Conservation (phyloP, 495 filamentous ascomycete genomes). For the Aspergillus incahuasiensis region DNA sequence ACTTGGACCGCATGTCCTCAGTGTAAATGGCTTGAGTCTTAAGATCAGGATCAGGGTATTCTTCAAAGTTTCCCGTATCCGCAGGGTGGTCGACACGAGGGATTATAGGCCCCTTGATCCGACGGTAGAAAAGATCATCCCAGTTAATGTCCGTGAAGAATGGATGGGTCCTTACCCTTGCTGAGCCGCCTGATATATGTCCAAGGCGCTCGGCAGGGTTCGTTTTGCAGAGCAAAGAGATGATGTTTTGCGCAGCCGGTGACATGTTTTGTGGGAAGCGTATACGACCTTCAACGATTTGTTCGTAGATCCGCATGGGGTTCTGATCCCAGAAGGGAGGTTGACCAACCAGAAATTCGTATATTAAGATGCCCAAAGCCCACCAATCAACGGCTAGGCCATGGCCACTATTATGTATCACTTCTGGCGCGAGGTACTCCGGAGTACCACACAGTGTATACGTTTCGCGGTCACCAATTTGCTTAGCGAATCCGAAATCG, state of each 20-base stretch:
- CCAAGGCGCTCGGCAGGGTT: slow-evolving; percentile 84
- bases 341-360: slow-evolving; percentile 93
- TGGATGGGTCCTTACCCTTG: slow-evolving; percentile 76
- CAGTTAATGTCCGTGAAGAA: slow-evolving; percentile 84
- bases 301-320: slow-evolving; percentile 93
- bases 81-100: slow-evolving; percentile 74
- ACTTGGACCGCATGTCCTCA: slow-evolving; percentile 66
- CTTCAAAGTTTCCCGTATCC: slow-evolving; percentile 86
- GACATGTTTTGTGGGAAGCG: slow-evolving; percentile 53
- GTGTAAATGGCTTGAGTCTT: slow-evolving; percentile 60
- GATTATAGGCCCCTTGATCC: slow-evolving; percentile 75
- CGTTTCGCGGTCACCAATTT: slow-evolving; percentile 60
- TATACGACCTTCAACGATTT: slow-evolving; percentile 42
- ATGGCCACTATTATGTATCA: slow-evolving; percentile 92
- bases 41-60: slow-evolving; percentile 65
- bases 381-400: slow-evolving; percentile 99
- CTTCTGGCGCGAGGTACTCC: slow-evolving; percentile 94
- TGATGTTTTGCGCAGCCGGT: slow-evolving; percentile 73
- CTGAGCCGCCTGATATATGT: slow-evolving; percentile 79
- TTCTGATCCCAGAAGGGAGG: slow-evolving; percentile 97
- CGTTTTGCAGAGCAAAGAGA: slow-evolving; percentile 80
- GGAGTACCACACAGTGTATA: slow-evolving; percentile 96
- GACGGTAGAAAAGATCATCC: slow-evolving; percentile 71
- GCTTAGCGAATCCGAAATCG: slow-evolving; percentile 97
- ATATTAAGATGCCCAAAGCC: slow-evolving; percentile 93